These are phyloP conservation scores for Chlamydomonas sp. DNA, from an alignment of 139 green algal species.

Conservation along the genomic window DNA sequence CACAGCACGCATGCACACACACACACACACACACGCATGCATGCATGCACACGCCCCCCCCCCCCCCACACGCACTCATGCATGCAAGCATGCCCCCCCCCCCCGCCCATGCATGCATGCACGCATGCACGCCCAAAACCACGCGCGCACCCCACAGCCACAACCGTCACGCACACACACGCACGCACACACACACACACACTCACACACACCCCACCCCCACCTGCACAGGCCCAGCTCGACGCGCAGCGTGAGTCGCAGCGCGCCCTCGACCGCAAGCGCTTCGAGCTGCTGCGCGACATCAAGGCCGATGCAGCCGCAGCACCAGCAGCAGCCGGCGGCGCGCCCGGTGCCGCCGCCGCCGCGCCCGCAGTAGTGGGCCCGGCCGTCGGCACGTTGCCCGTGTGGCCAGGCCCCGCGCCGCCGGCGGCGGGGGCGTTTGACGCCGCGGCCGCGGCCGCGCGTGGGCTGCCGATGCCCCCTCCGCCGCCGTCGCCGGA, in stretches of 20 bases:
- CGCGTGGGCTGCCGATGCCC: neutral
- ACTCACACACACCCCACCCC: too few species aligned
- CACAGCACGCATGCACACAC: too few species aligned
- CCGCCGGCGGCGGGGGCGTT: neutral
- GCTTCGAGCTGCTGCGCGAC: slow-evolving; percentile 3
- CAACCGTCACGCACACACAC: too few species aligned
- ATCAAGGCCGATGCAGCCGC: slow-evolving; percentile 7
- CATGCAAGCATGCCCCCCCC: too few species aligned
- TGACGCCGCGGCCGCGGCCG: neutral
- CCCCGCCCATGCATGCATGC: too few species aligned
- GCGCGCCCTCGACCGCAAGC: slow-evolving; percentile 2
- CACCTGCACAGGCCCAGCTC: slow-evolving; percentile 2
- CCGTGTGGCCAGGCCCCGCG: slow-evolving; percentile 1
- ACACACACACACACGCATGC: too few species aligned
- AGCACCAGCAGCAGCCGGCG: slow-evolving; percentile 7
- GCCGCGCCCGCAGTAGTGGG: neutral
- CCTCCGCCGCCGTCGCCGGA: neutral
- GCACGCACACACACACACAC: too few species aligned
- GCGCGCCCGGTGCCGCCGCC: neutral
- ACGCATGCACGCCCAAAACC: too few species aligned
- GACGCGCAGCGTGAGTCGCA: slow-evolving; percentile 3
- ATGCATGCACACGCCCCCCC: too few species aligned
- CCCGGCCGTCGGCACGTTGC: neutral
- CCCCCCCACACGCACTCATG: too few species aligned
- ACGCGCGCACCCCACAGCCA: too few species aligned